These are phyloP conservation scores for Spencermartinsiella europaea DNA, from an alignment of 805 yeast genomes.

Conservation along the genomic window DNA sequence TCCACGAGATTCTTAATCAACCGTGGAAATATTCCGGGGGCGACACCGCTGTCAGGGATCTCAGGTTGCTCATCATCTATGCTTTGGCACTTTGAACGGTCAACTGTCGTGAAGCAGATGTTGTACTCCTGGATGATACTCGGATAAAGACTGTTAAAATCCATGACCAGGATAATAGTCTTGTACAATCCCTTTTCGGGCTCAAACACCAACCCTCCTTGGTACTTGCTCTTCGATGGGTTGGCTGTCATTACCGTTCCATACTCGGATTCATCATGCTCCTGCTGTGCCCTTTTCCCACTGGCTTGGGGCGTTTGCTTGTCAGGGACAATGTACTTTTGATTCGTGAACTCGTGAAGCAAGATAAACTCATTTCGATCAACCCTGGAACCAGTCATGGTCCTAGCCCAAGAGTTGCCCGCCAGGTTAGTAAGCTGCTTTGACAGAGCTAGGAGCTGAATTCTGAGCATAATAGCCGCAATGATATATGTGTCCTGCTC, in stretches of 20 bases:
- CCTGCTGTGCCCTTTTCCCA: slow-evolving; percentile 25
- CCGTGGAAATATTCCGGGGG: slow-evolving; percentile 81
- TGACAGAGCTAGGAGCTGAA: slow-evolving; percentile 82
- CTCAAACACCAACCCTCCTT: slow-evolving; percentile 94
- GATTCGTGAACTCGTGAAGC: slow-evolving; percentile 81
- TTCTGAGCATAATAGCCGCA: slow-evolving; percentile 72
- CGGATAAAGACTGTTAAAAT: slow-evolving; percentile 95
- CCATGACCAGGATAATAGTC: slow-evolving; percentile 88
- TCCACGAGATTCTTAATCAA: slow-evolving; percentile 77
- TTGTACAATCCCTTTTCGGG: slow-evolving; percentile 94
- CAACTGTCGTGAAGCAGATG: slow-evolving; percentile 94
- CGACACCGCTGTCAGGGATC: slow-evolving; percentile 53
- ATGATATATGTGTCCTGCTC: slow-evolving; percentile 60
- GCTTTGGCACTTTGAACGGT: slow-evolving; percentile 47
- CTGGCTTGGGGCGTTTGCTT: slow-evolving; percentile 43
- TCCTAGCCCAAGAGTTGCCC: slow-evolving; percentile 96
- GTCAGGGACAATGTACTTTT: slow-evolving; percentile 84
- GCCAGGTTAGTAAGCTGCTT: slow-evolving; percentile 89
- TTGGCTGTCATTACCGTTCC: slow-evolving; percentile 2
- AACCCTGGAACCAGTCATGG: slow-evolving; percentile 90
- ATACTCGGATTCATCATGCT: slow-evolving; percentile 50
- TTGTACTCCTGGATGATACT: slow-evolving; percentile 95
- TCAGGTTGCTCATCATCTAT: slow-evolving; percentile 58
- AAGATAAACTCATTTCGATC: slow-evolving; percentile 92
- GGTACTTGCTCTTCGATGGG: slow-evolving; percentile 43